These are phyloP conservation scores for Fraxinus pennsylvanica DNA, from an alignment of 257 asterid species.

Conservation along the genomic window DNA sequence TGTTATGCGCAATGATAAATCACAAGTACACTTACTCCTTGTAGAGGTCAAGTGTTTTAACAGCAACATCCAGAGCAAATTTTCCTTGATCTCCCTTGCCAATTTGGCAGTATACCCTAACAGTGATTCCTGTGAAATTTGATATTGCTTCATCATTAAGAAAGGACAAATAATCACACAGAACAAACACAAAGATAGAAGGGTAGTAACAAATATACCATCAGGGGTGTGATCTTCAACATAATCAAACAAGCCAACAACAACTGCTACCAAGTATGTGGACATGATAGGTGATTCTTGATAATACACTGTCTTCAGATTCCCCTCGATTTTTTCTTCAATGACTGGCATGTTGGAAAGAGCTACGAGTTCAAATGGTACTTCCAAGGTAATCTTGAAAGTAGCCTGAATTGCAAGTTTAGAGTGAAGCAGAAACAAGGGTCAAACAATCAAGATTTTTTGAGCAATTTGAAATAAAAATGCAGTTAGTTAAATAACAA, in stretches of 20 bases:
- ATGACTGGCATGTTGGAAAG: slow-evolving; percentile 89
- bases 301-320: slow-evolving; percentile 70
- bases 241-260: slow-evolving; percentile 89
- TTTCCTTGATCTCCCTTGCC: slow-evolving; percentile 86
- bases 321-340: slow-evolving; percentile 64
- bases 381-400: slow-evolving; percentile 89
- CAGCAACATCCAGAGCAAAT: slow-evolving; percentile 89
- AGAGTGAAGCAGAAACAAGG: slow-evolving; percentile 14
- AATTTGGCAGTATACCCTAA: slow-evolving; percentile 84
- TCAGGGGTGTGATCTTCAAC: slow-evolving; percentile 90
- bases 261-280: slow-evolving; percentile 94
- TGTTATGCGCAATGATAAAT: not conserved
- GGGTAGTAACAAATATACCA: slow-evolving; percentile 46
- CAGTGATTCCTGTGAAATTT: slow-evolving; percentile 60
- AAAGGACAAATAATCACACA: not conserved
- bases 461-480: slow-evolving; percentile 1
- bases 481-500: not conserved
- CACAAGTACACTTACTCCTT: slow-evolving; percentile 59
- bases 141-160: slow-evolving; percentile 13
- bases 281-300: slow-evolving; percentile 98
- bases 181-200: slow-evolving; percentile 18
- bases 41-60: slow-evolving; percentile 80
- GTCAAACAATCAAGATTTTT: slow-evolving; percentile 13
- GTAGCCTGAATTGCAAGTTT: slow-evolving; percentile 54
- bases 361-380: slow-evolving; percentile 81